Conservation (phyloP, 768 basidiomycete species). For the Pleurotus djamor region DNA sequence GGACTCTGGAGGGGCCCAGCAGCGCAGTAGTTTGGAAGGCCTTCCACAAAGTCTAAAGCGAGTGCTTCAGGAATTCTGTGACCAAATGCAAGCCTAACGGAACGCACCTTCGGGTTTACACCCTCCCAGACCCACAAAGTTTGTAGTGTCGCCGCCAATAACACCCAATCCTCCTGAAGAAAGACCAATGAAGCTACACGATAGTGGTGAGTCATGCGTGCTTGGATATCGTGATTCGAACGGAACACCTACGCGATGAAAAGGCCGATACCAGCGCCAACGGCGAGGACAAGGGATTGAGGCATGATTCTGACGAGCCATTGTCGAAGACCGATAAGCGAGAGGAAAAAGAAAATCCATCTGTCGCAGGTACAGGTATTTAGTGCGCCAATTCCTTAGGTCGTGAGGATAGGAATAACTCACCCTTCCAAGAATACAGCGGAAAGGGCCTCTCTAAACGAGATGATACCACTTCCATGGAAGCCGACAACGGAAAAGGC, state of each 20-base stretch:
- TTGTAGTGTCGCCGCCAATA: slow-evolving; percentile 69
- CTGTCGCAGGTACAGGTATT: slow-evolving; percentile 26
- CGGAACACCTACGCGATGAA: slow-evolving; percentile 69
- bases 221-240: neutral
- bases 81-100: neutral
- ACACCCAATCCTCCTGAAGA: slow-evolving; percentile 69
- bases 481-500: slow-evolving; percentile 87
- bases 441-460: slow-evolving; percentile 76
- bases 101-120: slow-evolving; percentile 52
- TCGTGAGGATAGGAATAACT: slow-evolving; percentile 15
- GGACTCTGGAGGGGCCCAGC: slow-evolving; percentile 66
- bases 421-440: slow-evolving; percentile 90
- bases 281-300: slow-evolving; percentile 79
- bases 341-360: slow-evolving; percentile 81
- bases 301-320: slow-evolving; percentile 91
- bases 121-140: slow-evolving; percentile 76
- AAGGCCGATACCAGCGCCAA: slow-evolving; percentile 84
- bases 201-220: slow-evolving; percentile 7
- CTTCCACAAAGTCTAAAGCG: slow-evolving; percentile 37
- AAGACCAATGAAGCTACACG: slow-evolving; percentile 66
- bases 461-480: slow-evolving; percentile 71
- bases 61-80: too few species aligned
- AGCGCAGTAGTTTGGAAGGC: slow-evolving; percentile 60
- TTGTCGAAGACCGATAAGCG: slow-evolving; percentile 81
- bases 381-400: neutral